Evolutionary conservation across 164 flowering plant species (phyloP), one percentile per base, ranked within the genome.

Genomic region (Vitis labrusca): DNA sequence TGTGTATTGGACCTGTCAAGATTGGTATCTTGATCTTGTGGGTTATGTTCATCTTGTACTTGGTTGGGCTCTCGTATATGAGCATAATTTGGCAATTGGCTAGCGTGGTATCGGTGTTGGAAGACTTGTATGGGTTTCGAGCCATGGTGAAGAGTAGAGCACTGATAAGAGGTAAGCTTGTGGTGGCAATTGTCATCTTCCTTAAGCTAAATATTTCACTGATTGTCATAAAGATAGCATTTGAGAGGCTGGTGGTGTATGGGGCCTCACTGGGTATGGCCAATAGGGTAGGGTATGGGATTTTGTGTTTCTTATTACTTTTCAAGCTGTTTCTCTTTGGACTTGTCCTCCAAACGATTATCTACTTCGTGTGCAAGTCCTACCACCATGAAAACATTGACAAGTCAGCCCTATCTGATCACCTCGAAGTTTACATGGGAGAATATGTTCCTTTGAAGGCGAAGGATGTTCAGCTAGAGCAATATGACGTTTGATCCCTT

Each of bases 321-420:
- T 58, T 50, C 44, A 53, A 5, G 57, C 14, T 80, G 72, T 27
- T 70, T 12, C 30, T 83, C 37, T 65, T 79, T 8, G 76, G 78
- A 5, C 78, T 77, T 5, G 84, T 83, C 2, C 50, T 79, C 32
- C 81, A 83, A 50, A 79, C 82, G 3, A 73, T 83, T 13, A 14
- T 81, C 29, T 78, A 85, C 70, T 77, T 79, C 4, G 78, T 82
- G 3, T 85, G 88, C 80, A 85, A 85, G 62, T 78, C 84, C 2
- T 82, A 80, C 71, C 86, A 82, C 84, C 83, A 85, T 70, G 78
- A 85, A 70, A 74, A 44, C 50, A 77, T 81, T 30, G 84, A 85
- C 48, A 85, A 78, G 73, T 67, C 78, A 2, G 37, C 70, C 32
- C 51, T 84, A 29, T 67, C 81, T 0, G 85, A 82, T 59, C 88